These are phyloP conservation scores for Ustilago crameri DNA, from an alignment of 1,284 basidiomycete species.

Conservation along the genomic window DNA sequence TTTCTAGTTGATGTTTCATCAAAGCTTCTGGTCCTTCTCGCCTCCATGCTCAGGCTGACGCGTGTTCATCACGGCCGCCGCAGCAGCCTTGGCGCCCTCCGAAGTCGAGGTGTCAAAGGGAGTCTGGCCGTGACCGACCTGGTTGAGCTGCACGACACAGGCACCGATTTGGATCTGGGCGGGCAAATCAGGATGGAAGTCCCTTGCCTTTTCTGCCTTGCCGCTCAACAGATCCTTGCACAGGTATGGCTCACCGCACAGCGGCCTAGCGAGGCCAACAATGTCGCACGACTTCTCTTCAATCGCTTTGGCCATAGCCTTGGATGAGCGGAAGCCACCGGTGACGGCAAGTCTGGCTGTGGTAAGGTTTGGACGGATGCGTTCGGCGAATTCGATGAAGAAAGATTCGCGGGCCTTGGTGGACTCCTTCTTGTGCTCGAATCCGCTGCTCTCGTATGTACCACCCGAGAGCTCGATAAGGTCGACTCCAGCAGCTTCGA, in stretches of 20 bases:
- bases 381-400: constrained; percentile 70
- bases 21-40: constrained; percentile 38
- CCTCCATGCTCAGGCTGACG: constrained; percentile 37
- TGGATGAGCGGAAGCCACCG: constrained; percentile 78
- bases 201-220: constrained; percentile 30
- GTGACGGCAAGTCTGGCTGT: constrained; percentile 78
- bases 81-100: constrained; percentile 50
- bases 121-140: constrained; percentile 27
- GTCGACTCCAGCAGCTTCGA: constrained; percentile 72
- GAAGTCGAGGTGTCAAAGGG: constrained; percentile 37
- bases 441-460: constrained; percentile 82
- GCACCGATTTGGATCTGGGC: constrained; percentile 38
- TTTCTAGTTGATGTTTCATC: background rate
- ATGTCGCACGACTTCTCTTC: constrained; percentile 52
- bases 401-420: constrained; percentile 70
- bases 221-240: constrained; percentile 43
- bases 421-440: constrained; percentile 58
- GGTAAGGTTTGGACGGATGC: constrained; percentile 47
- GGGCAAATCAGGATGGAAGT: constrained; percentile 36
- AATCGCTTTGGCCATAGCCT: constrained; percentile 73
- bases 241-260: constrained; percentile 46
- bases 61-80: constrained; percentile 27
- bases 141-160: constrained; percentile 44
- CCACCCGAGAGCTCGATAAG: constrained; percentile 89
- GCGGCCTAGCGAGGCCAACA: constrained; percentile 43